Base-by-base conservation (phyloP, 2,329 filamentous ascomycete genomes). In the Diaporthe sp. region DNA sequence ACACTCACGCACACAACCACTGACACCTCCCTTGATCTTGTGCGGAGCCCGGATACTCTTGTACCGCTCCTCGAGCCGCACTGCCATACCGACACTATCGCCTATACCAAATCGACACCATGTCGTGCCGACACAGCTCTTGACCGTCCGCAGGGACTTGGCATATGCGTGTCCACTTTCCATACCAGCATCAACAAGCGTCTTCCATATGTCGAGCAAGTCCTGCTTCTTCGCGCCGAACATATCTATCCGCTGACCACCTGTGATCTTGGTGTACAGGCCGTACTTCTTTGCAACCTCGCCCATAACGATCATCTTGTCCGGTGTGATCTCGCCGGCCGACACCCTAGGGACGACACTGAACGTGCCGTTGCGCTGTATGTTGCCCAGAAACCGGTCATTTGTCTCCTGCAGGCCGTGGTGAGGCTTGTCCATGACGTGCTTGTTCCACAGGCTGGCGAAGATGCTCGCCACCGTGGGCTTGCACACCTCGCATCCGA, bases 101-200 rank as follows among this genome's bases (percentile, higher is more conserved):
- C 95, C 94, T 73, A 98, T 93, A 72, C 95, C 95, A 80, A 93
- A 98, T 1, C 95, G 90, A 81, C 95, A 98, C 95, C 95, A 98
- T 1, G 95, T 96, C 0, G 94, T 95, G 31, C 95, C 95, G 0
- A 98, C 95, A 80, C 95, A 98, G 76, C 93, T 95, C 88, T 98
- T 98, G 81, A 98, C 94, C 0, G 95, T 98, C 60, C 95, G 90
- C 61, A 98, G 88, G 6, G 94, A 94, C 85, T 98, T 98, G 55
- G 95, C 95, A 82, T 98, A 98, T 0, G 95, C 95, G 82, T 98
- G 95, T 0, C 95, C 95, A 77, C 93, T 95, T 84, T 98, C 95
- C 92, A 98, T 94, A 28, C 95, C 95, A 1, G 93, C 95, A 74
- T 94, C 92, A 12, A 97, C 90, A 4, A 98, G 88, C 79, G 92